A percentile compares a stretch with the other conserved stretches of the same genome.
These are phyloP conservation scores for Exserohilum rostratum DNA, from an alignment of 2,329 filamentous ascomycete species.

Conservation along the genomic window DNA sequence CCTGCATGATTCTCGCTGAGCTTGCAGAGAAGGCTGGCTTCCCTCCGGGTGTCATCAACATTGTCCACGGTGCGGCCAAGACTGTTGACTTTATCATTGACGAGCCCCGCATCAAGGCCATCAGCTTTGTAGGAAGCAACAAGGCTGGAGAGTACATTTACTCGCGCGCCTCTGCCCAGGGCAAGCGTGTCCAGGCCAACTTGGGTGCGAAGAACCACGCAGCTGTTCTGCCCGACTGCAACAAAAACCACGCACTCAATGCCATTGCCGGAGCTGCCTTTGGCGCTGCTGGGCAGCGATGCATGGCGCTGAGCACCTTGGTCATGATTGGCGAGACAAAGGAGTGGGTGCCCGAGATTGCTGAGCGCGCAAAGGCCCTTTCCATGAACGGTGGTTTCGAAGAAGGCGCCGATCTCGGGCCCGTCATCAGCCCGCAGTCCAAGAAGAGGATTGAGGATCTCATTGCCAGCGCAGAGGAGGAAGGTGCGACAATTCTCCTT, in stretches of 20 bases:
- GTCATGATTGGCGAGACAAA: slow-evolving; percentile 86
- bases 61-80: slow-evolving; percentile 79
- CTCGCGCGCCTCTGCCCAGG: slow-evolving; percentile 76
- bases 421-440: slow-evolving; percentile 79
- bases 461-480: slow-evolving; percentile 76
- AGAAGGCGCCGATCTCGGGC: slow-evolving; percentile 77
- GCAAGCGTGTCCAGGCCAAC: slow-evolving; percentile 88
- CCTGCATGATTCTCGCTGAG: slow-evolving; percentile 84
- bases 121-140: slow-evolving; percentile 86
- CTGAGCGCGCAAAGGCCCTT: slow-evolving; percentile 74
- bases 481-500: slow-evolving; percentile 81
- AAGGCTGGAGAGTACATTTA: slow-evolving; percentile 90
- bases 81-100: slow-evolving; percentile 88
- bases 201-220: slow-evolving; percentile 89
- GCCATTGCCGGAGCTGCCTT: slow-evolving; percentile 84
- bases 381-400: slow-evolving; percentile 83
- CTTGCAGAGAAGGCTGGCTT: slow-evolving; percentile 80
- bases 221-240: slow-evolving; percentile 81
- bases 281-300: slow-evolving; percentile 82
- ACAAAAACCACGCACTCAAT: slow-evolving; percentile 89
- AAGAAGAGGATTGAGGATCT: slow-evolving; percentile 78
- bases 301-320: slow-evolving; percentile 83
- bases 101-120: slow-evolving; percentile 82
- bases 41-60: slow-evolving; percentile 80
- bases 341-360: slow-evolving; percentile 79